Base-by-base conservation (phyloP, 306 rosid species). In the Trifolium pratense region DNA sequence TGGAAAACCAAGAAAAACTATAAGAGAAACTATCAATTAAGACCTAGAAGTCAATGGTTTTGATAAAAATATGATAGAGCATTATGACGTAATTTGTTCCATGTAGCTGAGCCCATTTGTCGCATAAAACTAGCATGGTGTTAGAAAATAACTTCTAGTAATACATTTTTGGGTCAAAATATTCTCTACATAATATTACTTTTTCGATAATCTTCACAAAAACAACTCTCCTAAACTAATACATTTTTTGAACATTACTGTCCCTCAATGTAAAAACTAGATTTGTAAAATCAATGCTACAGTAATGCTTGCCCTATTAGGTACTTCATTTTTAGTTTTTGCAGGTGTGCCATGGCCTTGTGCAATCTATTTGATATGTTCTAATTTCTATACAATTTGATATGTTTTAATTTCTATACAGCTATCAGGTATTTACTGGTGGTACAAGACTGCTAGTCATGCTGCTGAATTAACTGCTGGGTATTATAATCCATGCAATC, bases 401-500 rank as follows among this genome's bases (percentile, higher is more conserved):
- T 73, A 78, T 76, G 78, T 84, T 76, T 84, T 81, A 81, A 86
- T 84, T 91, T 79, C 68, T 75, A 66, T 82, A 79, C 97, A 95
- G 99, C 84, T 95, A 80, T 83, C 99, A 73, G 87, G 96, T 82
- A 84, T 88, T 61, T 86, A 90, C 80, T 95, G 97, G 97, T 90
- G 92, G 93, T 95, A 95, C 93, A 95, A 87, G 86, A 91, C 96
- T 42, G 84, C 86, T 18, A 95, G 96, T 75, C 99, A 95, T 75
- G 97, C 97, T 45, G 89, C 99, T 74, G 99, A 95, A 77, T 80
- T 95, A 86, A 86, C 97, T 65, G 90, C 99, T 40, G 99, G 99
- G 75, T 90, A 87, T 79, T 88, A 88, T 78, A 95, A 95, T 82
- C 79, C 97, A 48, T 83, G 96, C 88, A 95, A 95, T 64, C 97